Base-by-base conservation (phyloP, 306 rosid genomes). In the Rubus idaeus region DNA sequence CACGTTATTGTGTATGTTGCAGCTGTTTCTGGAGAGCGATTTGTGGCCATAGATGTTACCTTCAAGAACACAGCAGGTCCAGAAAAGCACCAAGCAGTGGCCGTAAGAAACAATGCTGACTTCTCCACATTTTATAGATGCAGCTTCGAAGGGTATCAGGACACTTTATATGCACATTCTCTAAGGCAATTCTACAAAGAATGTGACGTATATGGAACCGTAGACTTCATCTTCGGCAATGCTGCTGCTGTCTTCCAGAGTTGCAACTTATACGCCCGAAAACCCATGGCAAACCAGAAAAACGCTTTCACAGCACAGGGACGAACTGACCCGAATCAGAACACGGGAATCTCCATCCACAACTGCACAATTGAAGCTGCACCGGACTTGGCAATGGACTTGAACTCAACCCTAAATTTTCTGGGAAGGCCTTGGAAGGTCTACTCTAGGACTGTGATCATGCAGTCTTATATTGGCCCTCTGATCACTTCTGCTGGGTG, bases 11-110 rank as follows among this genome's bases (percentile, higher is more conserved):
- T 20, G 30, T n/a, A 4, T 70, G 45, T 20, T 71, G 84, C 85
- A 93, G 98, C 96, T 79, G 93, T 89, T 51, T 20, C 84, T 13
- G 98, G 95, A 30, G 95, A 93, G 23, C 77, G 93, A 61, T 93
- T 93, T 70, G 71, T 86, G 5, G 98, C 90, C 57, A 82, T 93
- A 60, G 98, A 90, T 23, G 58, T 93, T 42, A 89, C 98, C 39
- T 91, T 93, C 83, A 80, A 82, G 70, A 93, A 93, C 89, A 93
- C 93, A 8, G 96, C 96, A 4, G 96, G 97, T 11, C 93, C 97
- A 0, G 73, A 16, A n/a, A 93, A 90, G 56, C 94, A 86, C 79
- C 98, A 93, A 86, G 98, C 96, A 35, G 98, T 93, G 26, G 98
- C 98, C 5, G 66, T 93, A 5, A 70, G 94, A 62, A 93, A 82